Evolutionary conservation across 1,284 basidiomycete genomes (phyloP).

Genomic region (Ceratobasidium theobromae): DNA sequence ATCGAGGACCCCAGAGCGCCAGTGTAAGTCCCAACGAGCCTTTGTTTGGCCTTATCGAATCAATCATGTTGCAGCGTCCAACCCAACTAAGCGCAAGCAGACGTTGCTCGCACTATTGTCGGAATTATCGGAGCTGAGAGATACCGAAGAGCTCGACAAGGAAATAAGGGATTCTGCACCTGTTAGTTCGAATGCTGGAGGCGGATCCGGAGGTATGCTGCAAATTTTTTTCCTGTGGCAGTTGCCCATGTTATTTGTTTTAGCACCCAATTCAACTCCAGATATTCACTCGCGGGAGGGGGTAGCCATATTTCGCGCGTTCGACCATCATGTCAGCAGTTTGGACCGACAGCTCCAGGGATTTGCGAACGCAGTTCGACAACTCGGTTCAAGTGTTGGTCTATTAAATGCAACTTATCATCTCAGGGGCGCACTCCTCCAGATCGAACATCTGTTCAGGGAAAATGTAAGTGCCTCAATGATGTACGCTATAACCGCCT

Average conservation of each 20-base stretch:
- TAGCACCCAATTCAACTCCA: background rate
- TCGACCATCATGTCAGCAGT: background rate
- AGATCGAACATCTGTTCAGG: constrained; percentile 36
- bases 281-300: constrained; percentile 19
- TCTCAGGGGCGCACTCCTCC: constrained; percentile 31
- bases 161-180: constrained; percentile 11
- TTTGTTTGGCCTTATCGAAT: background rate
- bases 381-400: constrained; percentile 34
- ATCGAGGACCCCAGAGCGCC: background rate
- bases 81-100: constrained; percentile 22
- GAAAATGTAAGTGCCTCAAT: constrained; percentile 28
- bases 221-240: background rate
- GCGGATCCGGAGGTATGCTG: background rate
- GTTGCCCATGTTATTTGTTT: background rate
- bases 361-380: constrained; percentile 34
- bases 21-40: background rate
- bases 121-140: constrained; percentile 7
- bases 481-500: background rate
- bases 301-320: background rate
- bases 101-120: constrained; percentile 20
- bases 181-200: background rate
- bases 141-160: constrained; percentile 3
- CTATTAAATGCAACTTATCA: constrained; percentile 33
- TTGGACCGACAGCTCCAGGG: constrained; percentile 33
- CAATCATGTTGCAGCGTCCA: constrained; percentile 1